These are phyloP conservation scores for Suillus occidentalis DNA, from an alignment of 768 basidiomycete genomes.

Conservation along the genomic window DNA sequence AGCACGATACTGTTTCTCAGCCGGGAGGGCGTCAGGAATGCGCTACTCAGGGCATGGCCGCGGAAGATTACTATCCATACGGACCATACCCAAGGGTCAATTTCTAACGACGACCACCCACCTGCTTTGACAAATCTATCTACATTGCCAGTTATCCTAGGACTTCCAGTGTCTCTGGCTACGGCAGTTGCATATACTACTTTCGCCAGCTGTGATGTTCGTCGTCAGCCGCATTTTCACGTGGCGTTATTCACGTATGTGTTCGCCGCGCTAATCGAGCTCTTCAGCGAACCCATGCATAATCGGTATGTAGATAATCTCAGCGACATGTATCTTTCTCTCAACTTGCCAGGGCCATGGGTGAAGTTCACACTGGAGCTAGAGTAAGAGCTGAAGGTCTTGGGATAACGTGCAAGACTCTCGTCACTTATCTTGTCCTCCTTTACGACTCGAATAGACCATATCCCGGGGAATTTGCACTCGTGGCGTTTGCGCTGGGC, in stretches of 20 bases:
- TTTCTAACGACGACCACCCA: conserved; percentile 1
- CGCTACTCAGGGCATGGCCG: conserved; percentile 63
- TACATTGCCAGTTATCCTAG: conserved; percentile 66
- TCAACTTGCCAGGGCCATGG: conserved; percentile 57
- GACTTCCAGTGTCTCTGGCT: conserved; percentile 60
- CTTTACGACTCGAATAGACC: conserved; percentile 42
- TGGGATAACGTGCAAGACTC: conserved; percentile 73
- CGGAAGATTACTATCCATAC: conserved; percentile 13
- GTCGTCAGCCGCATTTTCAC: conserved; percentile 63
- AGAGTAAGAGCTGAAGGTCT: conserved; percentile 86
- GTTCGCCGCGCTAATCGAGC: conserved; percentile 70
- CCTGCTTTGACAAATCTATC: conserved; percentile 45
- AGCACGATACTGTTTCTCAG: conserved; percentile 90
- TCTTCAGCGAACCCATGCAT: conserved; percentile 82
- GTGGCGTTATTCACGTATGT: conserved; percentile 69
- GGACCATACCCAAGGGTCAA: neutral
- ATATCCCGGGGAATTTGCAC: conserved; percentile 46
- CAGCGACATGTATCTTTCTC: neutral
- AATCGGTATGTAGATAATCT: conserved; percentile 47
- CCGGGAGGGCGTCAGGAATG: conserved; percentile 90
- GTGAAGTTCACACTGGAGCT: conserved; percentile 61
- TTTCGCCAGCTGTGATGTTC: conserved; percentile 53
- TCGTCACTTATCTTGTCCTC: conserved; percentile 69
- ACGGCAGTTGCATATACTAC: conserved; percentile 54
- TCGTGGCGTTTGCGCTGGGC: conserved; percentile 85